Evolutionary conservation across 371 early-diverging fungal species (phyloP), one percentile per base, ranked within the genome.

Genomic region (Mortierella sp.): DNA sequence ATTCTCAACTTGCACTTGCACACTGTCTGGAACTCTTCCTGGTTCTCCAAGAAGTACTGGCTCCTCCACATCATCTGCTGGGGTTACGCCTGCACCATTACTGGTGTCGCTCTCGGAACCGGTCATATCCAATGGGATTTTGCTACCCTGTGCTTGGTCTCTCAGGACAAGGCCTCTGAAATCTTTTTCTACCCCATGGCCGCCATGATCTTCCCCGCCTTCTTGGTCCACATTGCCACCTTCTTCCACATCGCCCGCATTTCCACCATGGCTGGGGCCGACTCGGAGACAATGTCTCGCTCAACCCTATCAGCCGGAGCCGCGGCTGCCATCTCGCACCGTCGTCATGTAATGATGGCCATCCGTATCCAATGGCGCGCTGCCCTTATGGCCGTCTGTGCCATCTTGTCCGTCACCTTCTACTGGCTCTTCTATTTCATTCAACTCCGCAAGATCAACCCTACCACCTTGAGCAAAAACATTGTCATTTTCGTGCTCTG

Each of bases 291-390:
- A 74, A 86, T 90, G 90, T 90, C 92, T 7, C 91, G 88, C 9
- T 89, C 90, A 1, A 84, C 84, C 10, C 80, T 90, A 11, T 83
- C 86, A 8, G 82, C 88, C n/a, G 84, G 88, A 21, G 88, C 89
- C 10, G 84, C 87, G 0, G 89, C 90, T 28, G 84, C 84, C 2
- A 89, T 89, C 44, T 88, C 88, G 8, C 91, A 90, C 45, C 82
- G 89, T n/a, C 88, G 91, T 38, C 94, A 95, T 74, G 91, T 93
- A 50, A 79, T 93, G 74, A 89, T 89, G 73, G 92, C 93, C 28
- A 91, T 94, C 70, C 90, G 91, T 55, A 91, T 94, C 70, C 94
- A 94, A 80, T 94, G 95, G 95, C 89, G 95, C 65, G 92, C 95
- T 1, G 87, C 93, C 10, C 68, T 93, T 42, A 84, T 94, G 57